Evolutionary conservation across 2,329 filamentous ascomycete species (phyloP), one percentile per base, ranked within the genome.

Genomic region (Diaporthe caulivora): DNA sequence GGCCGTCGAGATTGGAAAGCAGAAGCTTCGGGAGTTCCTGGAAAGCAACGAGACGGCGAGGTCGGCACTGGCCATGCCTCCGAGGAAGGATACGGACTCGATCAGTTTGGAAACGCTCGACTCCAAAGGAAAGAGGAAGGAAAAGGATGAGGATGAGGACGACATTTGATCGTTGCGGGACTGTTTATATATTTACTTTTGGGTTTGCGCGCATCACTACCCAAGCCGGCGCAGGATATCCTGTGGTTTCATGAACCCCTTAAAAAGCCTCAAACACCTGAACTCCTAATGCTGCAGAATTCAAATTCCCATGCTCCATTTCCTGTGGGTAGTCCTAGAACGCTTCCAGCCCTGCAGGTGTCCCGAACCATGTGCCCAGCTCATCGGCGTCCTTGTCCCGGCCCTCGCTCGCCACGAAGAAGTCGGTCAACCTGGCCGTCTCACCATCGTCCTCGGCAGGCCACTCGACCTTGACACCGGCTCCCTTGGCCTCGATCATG

Each of bases 1-100:
- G 84, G 97, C 94, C 10, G 80, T 98, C 40, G 95, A 97, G 78
- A 95, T 99, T 77, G 94, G 94, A 80, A 98, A 98, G 86, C 93
- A 97, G 85, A 92, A 94, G 78, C 89, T 98, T 60, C 91, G 96
- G 31, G 95, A 98, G 42, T 98, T 98, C 80, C 88, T 98, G 73
- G 94, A 95, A 84, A 93, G 90, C 78, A 94, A 92, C n/a, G 95
- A 98, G 78, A 93, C 93, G 15, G 95, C 95, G 3, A 87, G 94
- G 64, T 92, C 96, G 81, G 95, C 95, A 0, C 90, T 98, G 80
- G 92, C 92, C 29, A 94, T 98, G 91, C 89, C 90, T 11, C 83
- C 86, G 0, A 82, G 83, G 72, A 82, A 81, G 70, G 83, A 83
- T 71, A 85, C 81, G 75, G 87, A 88, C 75, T 82, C 81, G 71